Evolutionary conservation across 805 yeast genomes (phyloP).

Genomic region (Saccharomycopsis guyanensis): DNA sequence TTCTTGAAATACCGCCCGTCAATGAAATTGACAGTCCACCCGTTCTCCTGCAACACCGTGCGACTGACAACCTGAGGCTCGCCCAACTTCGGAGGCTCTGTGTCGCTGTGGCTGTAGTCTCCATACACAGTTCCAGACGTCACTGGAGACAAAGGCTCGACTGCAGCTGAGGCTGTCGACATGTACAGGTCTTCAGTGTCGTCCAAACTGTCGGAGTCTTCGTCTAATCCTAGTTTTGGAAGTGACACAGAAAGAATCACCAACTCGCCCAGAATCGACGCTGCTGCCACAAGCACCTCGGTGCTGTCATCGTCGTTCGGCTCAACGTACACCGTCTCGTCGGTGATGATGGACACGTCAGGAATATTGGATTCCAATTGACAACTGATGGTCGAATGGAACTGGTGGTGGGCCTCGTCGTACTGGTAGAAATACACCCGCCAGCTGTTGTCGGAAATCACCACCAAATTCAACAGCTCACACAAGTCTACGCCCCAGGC

Average conservation of each 20-base stretch:
- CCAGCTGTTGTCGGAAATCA: constrained; percentile 48
- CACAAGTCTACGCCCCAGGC: constrained; percentile 57
- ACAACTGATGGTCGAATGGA: constrained; percentile 31
- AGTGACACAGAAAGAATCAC: neutral
- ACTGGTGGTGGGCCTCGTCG: constrained; percentile 14
- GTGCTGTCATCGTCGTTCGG: neutral
- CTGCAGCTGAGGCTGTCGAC: neutral
- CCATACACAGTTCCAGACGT: neutral
- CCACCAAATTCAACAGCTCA: constrained; percentile 32
- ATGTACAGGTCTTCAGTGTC: too few relatives aligned
- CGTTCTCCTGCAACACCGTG: constrained; percentile 36
- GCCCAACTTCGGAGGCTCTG: constrained; percentile 20
- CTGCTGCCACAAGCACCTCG: neutral
- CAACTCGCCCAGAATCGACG: neutral
- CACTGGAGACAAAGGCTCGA: neutral
- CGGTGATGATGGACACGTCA: constrained; percentile 35
- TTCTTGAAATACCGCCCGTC: constrained; percentile 35
- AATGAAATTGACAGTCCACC: constrained; percentile 46
- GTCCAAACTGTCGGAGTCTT: neutral
- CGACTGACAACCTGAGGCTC: constrained; percentile 29
- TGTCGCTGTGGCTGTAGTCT: neutral
- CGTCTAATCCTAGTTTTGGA: neutral
- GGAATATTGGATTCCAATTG: constrained; percentile 50
- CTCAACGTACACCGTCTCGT: too few relatives aligned
- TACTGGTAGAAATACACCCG: constrained; percentile 35